A percentile compares a stretch with the other conserved stretches of the same genome.
Evolutionary conservation across 768 basidiomycete genomes (phyloP).

Genomic region (Hortiboletus campestris): DNA sequence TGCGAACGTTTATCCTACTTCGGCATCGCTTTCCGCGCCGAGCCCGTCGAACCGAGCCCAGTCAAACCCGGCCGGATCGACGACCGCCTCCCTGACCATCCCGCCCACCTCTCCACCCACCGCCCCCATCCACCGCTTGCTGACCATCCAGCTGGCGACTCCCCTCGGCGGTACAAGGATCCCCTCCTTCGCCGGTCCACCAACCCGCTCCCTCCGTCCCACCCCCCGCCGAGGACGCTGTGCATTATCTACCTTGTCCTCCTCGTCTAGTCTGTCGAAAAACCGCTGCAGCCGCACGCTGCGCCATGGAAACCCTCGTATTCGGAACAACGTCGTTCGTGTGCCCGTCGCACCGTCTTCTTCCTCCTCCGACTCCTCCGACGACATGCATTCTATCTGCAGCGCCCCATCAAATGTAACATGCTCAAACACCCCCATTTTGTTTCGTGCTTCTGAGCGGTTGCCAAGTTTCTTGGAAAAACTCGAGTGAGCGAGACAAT

Average conservation of each 20-base stretch:
- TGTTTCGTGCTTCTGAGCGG: slow-evolving; percentile 59
- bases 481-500: background rate
- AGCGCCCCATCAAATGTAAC: slow-evolving; percentile 68
- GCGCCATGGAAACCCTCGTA: slow-evolving; percentile 67
- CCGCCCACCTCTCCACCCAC: slow-evolving; percentile 49
- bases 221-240: slow-evolving; percentile 55
- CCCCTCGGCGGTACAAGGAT: slow-evolving; percentile 61
- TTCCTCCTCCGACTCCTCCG: slow-evolving; percentile 70
- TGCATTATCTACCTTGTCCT: slow-evolving; percentile 44
- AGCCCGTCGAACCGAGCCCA: slow-evolving; percentile 48
- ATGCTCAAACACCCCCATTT: slow-evolving; percentile 53
- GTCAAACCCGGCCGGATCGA: slow-evolving; percentile 46
- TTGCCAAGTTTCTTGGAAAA: slow-evolving; percentile 59
- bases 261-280: slow-evolving; percentile 59
- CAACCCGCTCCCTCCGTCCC: slow-evolving; percentile 52
- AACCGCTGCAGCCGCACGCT: slow-evolving; percentile 60
- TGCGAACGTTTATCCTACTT: slow-evolving; percentile 23
- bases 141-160: slow-evolving; percentile 74
- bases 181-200: slow-evolving; percentile 57
- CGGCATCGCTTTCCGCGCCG: slow-evolving; percentile 50
- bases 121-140: slow-evolving; percentile 55
- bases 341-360: slow-evolving; percentile 26
- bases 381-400: slow-evolving; percentile 76
- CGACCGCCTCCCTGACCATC: slow-evolving; percentile 42
- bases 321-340: slow-evolving; percentile 42